A percentile compares a stretch with the other conserved stretches of the same genome.
These are phyloP conservation scores for Aspergillus unguis DNA, from an alignment of 2,329 filamentous ascomycete species.

Conservation along the genomic window DNA sequence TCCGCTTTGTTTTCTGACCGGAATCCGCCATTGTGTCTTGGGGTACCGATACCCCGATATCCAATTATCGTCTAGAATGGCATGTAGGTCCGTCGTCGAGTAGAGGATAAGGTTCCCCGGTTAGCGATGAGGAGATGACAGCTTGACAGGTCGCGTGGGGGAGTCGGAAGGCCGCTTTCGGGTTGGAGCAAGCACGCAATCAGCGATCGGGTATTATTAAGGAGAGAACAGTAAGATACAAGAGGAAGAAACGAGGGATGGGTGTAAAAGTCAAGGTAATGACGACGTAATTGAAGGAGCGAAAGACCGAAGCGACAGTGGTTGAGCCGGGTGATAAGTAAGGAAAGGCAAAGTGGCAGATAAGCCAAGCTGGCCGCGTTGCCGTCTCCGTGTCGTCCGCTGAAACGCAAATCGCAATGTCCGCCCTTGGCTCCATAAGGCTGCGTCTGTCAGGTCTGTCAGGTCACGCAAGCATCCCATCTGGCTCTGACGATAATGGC, in stretches of 20 bases:
- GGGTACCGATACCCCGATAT: conserved; percentile 1
- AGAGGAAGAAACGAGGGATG: neutral
- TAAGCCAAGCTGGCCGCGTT: neutral
- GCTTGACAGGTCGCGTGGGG: conserved; percentile 2
- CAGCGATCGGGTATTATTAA: neutral
- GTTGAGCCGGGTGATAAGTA: neutral
- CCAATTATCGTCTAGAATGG: conserved; percentile 1
- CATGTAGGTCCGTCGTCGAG: neutral
- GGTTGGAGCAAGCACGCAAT: conserved; percentile 6
- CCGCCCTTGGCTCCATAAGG: too few relatives aligned
- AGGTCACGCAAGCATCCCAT: too few relatives aligned
- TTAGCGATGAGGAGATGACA: neutral
- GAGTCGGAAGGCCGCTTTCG: neutral
- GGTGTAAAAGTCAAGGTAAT: neutral
- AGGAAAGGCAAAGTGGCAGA: conserved; percentile 9
- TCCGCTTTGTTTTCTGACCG: conserved; percentile 52
- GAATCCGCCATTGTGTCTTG: conserved; percentile 26
- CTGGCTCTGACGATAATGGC: too few relatives aligned
- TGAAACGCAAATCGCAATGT: too few relatives aligned
- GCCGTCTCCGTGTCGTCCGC: too few relatives aligned
- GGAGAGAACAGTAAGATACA: neutral
- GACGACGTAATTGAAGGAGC: neutral
- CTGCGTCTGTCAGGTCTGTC: too few relatives aligned
- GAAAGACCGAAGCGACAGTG: conserved; percentile 1
- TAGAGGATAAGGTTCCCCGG: neutral